Evolutionary conservation across 2,329 filamentous ascomycete genomes (phyloP).

Genomic region (Penicillium sp.): DNA sequence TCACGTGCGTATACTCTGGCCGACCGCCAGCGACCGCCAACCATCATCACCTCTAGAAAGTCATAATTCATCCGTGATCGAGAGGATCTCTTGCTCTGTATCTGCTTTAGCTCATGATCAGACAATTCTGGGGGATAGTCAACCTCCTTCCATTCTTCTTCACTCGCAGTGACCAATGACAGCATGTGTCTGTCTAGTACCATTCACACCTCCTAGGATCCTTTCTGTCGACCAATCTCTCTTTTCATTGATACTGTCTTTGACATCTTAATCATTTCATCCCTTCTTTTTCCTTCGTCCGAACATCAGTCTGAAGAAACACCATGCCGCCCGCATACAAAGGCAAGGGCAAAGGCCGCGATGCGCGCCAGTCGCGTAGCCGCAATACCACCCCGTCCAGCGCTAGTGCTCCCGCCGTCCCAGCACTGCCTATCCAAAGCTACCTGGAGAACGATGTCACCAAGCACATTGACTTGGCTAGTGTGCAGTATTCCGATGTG

Average conservation of each 20-base stretch:
- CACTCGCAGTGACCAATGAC: conserved; percentile 3
- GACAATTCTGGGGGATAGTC: not conserved
- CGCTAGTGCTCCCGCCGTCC: conserved; percentile 47
- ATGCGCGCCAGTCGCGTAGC: conserved; percentile 56
- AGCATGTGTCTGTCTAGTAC: conserved; percentile 19
- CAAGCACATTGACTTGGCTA: conserved; percentile 49
- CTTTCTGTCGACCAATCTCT: conserved; percentile 7
- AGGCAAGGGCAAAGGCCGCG: conserved; percentile 55
- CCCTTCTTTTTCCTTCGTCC: not conserved
- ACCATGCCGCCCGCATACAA: conserved; percentile 49
- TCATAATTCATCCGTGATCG: not conserved
- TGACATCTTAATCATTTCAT: not conserved
- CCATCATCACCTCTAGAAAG: not conserved
- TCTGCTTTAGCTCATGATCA: conserved; percentile 1
- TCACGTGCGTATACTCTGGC: conserved; percentile 8
- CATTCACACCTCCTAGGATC: conserved; percentile 12
- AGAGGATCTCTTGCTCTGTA: not conserved
- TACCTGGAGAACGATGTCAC: conserved; percentile 57
- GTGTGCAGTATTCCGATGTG: conserved; percentile 58
- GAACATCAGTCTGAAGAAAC: not conserved
- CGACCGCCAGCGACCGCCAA: conserved; percentile 6
- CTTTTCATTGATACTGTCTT: conserved; percentile 2
- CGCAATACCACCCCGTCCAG: conserved; percentile 65
- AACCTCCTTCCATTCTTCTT: not conserved
- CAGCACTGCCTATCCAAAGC: conserved; percentile 41